Conservation (phyloP, 1,284 basidiomycete species). For the Pseudozyma sp. region DNA sequence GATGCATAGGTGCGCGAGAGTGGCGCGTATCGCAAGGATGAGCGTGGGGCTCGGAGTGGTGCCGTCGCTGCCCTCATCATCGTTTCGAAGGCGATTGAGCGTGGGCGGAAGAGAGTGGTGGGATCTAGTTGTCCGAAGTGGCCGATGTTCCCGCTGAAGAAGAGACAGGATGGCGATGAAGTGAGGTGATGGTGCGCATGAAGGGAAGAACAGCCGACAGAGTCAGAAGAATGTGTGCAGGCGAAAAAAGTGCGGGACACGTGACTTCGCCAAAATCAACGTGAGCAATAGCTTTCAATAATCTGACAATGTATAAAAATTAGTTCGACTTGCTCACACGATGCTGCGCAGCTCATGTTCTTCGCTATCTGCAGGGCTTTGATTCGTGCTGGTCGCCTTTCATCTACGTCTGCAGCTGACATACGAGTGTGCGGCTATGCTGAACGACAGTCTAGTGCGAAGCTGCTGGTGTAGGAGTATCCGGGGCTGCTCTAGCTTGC, state of each 20-base stretch:
- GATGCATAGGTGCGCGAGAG: constrained; percentile 29
- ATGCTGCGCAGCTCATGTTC: neutral
- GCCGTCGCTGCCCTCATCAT: constrained; percentile 20
- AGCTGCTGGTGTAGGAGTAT: neutral
- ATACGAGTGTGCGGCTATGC: no score
- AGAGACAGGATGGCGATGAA: neutral
- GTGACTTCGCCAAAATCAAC: constrained; percentile 1
- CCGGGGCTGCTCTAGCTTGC: constrained; percentile 10
- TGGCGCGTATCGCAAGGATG: constrained; percentile 14
- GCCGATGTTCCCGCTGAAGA: neutral
- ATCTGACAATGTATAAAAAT: neutral
- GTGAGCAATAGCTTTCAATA: no score
- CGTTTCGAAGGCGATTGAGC: neutral
- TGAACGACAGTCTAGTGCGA: neutral
- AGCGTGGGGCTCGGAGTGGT: constrained; percentile 23
- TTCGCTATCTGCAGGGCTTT: neutral
- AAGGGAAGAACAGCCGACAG: no score
- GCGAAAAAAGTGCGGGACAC: constrained; percentile 13
- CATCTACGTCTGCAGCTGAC: no score
- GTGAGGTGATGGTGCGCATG: neutral
- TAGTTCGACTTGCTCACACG: constrained; percentile 2
- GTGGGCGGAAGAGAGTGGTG: no score
- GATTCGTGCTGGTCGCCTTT: no score
- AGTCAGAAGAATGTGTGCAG: neutral
- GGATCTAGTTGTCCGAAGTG: no score